Evolutionary conservation across 306 rosid genomes (phyloP).

Genomic region (Fagus crenata): DNA sequence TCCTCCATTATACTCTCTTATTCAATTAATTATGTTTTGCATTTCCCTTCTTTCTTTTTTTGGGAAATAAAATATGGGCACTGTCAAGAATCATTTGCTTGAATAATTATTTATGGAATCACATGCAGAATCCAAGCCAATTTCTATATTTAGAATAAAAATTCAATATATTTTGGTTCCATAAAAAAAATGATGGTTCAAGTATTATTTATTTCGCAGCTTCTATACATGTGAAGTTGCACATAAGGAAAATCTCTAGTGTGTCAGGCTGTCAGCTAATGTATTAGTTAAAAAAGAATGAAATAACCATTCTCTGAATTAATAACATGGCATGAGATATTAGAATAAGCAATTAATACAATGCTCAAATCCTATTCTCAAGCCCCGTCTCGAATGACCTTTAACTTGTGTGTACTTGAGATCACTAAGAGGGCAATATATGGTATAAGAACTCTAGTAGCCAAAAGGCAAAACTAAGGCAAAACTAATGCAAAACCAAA

Average conservation of each 20-base stretch:
- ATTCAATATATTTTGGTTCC: neutral
- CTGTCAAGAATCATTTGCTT: neutral
- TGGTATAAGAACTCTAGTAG: neutral
- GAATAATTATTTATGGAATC: constrained; percentile 4
- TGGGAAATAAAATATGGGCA: neutral
- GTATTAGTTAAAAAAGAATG: constrained; percentile 1
- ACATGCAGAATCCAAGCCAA: constrained; percentile 4
- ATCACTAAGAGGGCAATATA: neutral
- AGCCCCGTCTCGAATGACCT: neutral
- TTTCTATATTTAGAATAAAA: neutral
- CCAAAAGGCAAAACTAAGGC: constrained; percentile 4
- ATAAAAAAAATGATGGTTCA: neutral
- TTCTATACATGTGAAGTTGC: neutral
- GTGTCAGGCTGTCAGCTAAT: neutral
- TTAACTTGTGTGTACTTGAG: neutral
- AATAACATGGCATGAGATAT: neutral
- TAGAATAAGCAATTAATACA: neutral
- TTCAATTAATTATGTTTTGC: neutral
- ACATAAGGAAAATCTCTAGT: neutral
- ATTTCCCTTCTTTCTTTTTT: neutral
- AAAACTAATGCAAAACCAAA: no score
- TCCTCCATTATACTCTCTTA: constrained; percentile 16
- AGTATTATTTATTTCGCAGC: neutral
- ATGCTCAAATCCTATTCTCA: neutral
- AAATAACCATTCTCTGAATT: neutral